These are phyloP conservation scores for Selaginella tamariscina DNA, from an alignment of 75 land plant genomes.

Conservation along the genomic window DNA sequence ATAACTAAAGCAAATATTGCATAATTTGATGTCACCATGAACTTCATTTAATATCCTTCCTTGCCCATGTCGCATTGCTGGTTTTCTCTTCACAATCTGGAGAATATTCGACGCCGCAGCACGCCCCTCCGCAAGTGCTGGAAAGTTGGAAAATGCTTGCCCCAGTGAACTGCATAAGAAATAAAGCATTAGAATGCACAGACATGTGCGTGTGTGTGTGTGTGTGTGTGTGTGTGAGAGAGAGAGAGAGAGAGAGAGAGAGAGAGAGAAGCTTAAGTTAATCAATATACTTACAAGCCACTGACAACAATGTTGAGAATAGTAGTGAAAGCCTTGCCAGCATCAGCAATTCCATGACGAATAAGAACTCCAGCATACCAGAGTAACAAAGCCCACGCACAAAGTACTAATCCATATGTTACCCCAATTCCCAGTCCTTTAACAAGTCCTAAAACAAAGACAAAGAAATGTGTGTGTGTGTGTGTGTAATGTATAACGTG, in stretches of 20 bases:
- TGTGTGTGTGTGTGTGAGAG: neutral
- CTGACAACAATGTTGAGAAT: conserved; percentile 95
- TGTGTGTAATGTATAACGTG: too few species aligned
- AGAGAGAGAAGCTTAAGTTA: conserved; percentile 9
- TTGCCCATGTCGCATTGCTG: conserved; percentile 13
- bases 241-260: neutral
- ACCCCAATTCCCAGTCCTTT: conserved; percentile 89
- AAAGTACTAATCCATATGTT: conserved; percentile 56
- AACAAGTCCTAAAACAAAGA: too few species aligned
- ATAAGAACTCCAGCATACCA: conserved; percentile 83
- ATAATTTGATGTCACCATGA: conserved; percentile 24
- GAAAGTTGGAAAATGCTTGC: conserved; percentile 28
- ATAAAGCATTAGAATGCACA: neutral
- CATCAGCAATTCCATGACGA: conserved; percentile 57
- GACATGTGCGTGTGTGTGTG: conserved; percentile 3
- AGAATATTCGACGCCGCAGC: conserved; percentile 30
- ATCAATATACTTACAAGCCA: conserved; percentile 66
- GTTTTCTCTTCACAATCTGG: conserved; percentile 25
- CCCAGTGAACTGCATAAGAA: conserved; percentile 27
- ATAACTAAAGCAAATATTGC: conserved; percentile 40
- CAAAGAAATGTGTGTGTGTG: too few species aligned
- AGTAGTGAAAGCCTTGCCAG: conserved; percentile 97
- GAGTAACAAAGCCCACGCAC: conserved; percentile 88
- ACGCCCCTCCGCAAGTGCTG: conserved; percentile 30
- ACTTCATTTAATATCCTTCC: conserved; percentile 21